A percentile compares a stretch with the other conserved stretches of the same genome.
Evolutionary conservation across 1,139 yeast species (phyloP).

Genomic region (Wickerhamomyces sp.): DNA sequence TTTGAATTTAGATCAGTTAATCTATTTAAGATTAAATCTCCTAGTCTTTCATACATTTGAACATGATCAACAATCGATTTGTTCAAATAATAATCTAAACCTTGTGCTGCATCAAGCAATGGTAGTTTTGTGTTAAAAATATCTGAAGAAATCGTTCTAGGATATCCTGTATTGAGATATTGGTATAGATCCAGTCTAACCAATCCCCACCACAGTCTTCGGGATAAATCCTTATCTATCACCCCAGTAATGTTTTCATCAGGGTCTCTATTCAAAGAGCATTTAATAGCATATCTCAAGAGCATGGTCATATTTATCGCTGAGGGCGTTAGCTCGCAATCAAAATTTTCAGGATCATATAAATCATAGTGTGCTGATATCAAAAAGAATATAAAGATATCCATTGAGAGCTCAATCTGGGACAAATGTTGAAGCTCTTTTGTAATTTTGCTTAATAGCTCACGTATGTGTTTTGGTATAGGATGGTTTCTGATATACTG

Average conservation of each 20-base stretch:
- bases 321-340: conserved; percentile 14
- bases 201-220: conserved; percentile 22
- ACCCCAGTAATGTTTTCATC: conserved; percentile 1
- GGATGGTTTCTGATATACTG: conserved; percentile 17
- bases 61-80: conserved; percentile 12
- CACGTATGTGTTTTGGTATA: conserved; percentile 7
- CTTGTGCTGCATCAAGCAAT: conserved; percentile 10
- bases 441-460: conserved; percentile 10
- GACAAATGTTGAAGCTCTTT: conserved; percentile 7
- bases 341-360: conserved; percentile 20
- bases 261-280: conserved; percentile 21
- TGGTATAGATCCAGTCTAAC: conserved; percentile 17
- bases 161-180: conserved; percentile 16
- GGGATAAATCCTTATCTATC: conserved; percentile 11
- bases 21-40: conserved; percentile 13
- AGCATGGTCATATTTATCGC: conserved; percentile 16
- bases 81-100: conserved; percentile 14
- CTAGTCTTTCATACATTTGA: conserved; percentile 7
- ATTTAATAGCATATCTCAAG: conserved; percentile 16
- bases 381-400: conserved; percentile 17
- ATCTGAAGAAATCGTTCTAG: conserved; percentile 15
- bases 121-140: conserved; percentile 21
- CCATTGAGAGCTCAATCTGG: conserved; percentile 11
- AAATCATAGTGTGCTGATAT: conserved; percentile 12
- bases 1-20: conserved; percentile 14